phyloP scores from a whole-genome alignment of 345 rosid genomes.

The Bruguiera gymnorhiza region DNA sequence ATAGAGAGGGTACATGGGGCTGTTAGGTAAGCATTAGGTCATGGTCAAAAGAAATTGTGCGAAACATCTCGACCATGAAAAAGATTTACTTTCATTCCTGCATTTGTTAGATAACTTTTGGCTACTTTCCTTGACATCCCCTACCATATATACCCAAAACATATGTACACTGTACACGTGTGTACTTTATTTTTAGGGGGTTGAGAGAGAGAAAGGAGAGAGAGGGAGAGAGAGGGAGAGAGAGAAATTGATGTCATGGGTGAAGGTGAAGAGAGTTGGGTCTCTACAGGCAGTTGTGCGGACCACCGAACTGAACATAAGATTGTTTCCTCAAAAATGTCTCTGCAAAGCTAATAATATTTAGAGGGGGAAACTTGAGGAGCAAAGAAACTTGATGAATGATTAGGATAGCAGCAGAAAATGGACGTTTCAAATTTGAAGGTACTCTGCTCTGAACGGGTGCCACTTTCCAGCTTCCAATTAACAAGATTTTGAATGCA shows the following conservation, averaged over 20 bases:
- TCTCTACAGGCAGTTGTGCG: neutral
- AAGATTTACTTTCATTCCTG: constrained; percentile 20
- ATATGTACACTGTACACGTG: neutral
- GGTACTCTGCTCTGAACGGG: neutral
- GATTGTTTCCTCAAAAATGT: neutral
- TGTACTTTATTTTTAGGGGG: constrained; percentile 6
- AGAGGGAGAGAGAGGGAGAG: neutral
- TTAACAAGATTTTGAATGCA: too few relatives aligned
- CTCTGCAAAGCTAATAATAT: constrained; percentile 3
- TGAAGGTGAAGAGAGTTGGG: neutral
- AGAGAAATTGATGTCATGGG: neutral
- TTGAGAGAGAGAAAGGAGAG: neutral
- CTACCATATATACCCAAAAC: neutral
- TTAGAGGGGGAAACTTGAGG: neutral
- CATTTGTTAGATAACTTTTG: constrained; percentile 15
- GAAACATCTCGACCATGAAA: constrained; percentile 26
- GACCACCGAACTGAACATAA: neutral
- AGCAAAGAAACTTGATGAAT: neutral
- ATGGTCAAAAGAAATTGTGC: constrained; percentile 24
- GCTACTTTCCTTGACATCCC: constrained; percentile 3
- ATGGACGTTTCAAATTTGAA: constrained; percentile 7
- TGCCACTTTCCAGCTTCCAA: neutral
- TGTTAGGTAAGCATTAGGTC: constrained; percentile 2
- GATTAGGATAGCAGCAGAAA: constrained; percentile 6
- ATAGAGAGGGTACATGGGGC: constrained; percentile 3